Evolutionary conservation across 768 basidiomycete species (phyloP), one percentile per base, ranked within the genome.

Genomic region (Pleurotus salmoneostramineus): DNA sequence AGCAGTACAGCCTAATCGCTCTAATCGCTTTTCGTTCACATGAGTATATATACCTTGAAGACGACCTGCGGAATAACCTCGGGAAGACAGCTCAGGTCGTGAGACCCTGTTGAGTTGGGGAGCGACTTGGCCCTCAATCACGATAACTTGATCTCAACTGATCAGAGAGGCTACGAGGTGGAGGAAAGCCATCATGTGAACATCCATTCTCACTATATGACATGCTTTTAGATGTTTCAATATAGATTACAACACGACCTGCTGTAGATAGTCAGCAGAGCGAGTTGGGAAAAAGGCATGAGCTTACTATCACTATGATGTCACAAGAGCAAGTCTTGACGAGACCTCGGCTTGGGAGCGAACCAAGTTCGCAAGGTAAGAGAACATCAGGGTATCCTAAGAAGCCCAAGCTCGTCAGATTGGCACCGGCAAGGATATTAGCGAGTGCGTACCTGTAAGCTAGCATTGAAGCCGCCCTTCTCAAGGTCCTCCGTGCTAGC

Each of bases 261-360:
- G 21, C 1, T 27, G 3, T 27, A 27, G 48, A 12, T 34, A 35
- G 32, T 14, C 6, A 21, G 52, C 37, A 55, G 6, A 15, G 36
- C 11, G 27, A 7, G 15, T 14, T 15, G 33, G 34, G n/a, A 33
- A 27, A 51, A 27, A 35, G 15, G 7, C 15, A 31, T 11, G 50
- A 5, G 42, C 27, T 11, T 27, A 49, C 48, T 49, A 32, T 31
- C 17, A 17, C 40, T 55, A 71, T 48, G 78, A 71, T 27, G 82
- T 78, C 33, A 89, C 81, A 61, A 98, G 80, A 50, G 91, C 89
- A 70, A 98, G 75, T 65, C 95, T 83, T 34, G 91, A 83, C 2
- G 93, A 93, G 36, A 97, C 85, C 72, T 98, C 95, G 50, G 92
- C 90, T 75, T 98, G 95, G 57, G 93, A 87, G 64, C 94, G 85